Evolutionary conservation across 495 filamentous ascomycete species (phyloP).

Genomic region (Lindgomyces ingoldianus): DNA sequence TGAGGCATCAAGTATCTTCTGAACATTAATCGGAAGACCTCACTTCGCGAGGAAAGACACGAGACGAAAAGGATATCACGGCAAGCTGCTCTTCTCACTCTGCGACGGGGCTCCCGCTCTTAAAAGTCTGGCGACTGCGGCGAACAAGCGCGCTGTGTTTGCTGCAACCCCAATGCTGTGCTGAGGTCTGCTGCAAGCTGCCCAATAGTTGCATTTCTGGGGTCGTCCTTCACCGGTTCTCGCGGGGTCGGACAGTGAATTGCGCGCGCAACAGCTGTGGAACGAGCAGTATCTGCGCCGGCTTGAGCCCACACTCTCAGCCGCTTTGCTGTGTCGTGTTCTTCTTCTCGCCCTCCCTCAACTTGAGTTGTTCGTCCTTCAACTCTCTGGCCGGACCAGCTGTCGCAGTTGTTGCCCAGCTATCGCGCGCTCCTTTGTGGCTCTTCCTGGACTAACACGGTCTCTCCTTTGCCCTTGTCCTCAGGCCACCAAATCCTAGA

Average conservation of each 20-base stretch:
- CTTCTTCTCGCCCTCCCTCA: constrained; percentile 31
- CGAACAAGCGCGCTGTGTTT: constrained; percentile 3
- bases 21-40: background rate
- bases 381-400: constrained; percentile 23
- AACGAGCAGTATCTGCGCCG: constrained; percentile 13
- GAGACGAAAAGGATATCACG: background rate
- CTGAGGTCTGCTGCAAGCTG: constrained; percentile 13
- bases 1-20: constrained; percentile 25
- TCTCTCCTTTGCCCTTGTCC: background rate
- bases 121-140: background rate
- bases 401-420: constrained; percentile 1
- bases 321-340: background rate
- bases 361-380: constrained; percentile 14
- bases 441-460: constrained; percentile 11
- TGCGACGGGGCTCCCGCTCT: background rate
- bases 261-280: constrained; percentile 9
- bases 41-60: background rate
- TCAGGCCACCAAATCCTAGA: background rate
- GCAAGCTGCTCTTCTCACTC: background rate
- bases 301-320: constrained; percentile 8
- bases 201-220: constrained; percentile 15
- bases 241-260: constrained; percentile 24
- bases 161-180: constrained; percentile 19
- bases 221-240: constrained; percentile 24
- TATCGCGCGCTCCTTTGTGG: background rate